Evolutionary conservation across 2,329 filamentous ascomycete genomes (phyloP).

Genomic region (Plectosphaerella cucumerina): DNA sequence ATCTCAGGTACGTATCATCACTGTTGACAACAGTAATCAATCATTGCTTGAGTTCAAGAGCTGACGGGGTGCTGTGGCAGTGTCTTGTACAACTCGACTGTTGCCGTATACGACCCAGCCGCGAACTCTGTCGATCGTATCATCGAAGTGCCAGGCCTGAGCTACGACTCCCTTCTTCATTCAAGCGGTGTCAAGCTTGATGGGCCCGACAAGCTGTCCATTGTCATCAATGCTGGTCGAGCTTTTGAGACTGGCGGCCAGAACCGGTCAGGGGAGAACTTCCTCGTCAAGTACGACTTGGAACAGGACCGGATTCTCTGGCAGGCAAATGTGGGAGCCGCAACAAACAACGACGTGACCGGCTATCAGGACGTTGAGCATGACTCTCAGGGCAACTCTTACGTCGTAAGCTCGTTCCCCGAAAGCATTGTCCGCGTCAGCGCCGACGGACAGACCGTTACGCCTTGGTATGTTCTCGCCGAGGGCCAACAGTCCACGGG

Average conservation of each 20-base stretch:
- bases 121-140: conserved; percentile 10
- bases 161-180: conserved; percentile 10
- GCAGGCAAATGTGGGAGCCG: conserved; percentile 9
- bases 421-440: conserved; percentile 13
- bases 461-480: conserved; percentile 13
- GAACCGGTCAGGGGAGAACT: conserved; percentile 14
- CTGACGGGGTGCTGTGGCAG: conserved; percentile 2
- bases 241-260: conserved; percentile 13
- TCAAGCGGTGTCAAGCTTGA: conserved; percentile 14
- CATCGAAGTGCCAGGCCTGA: conserved; percentile 11
- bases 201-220: conserved; percentile 8
- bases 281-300: conserved; percentile 15
- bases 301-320: conserved; percentile 11
- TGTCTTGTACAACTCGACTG: conserved; percentile 15
- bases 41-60: too few species aligned
- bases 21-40: background rate
- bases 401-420: conserved; percentile 14
- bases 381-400: conserved; percentile 14
- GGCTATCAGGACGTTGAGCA: conserved; percentile 15
- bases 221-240: conserved; percentile 12
- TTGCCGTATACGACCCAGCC: conserved; percentile 15
- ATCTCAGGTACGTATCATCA: conserved; percentile 21
- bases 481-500: conserved; percentile 8
- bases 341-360: conserved; percentile 5
- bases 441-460: conserved; percentile 5